Conservation (phyloP, 225 moss, liverwort and hornwort genomes). For the Neckera pumila region DNA sequence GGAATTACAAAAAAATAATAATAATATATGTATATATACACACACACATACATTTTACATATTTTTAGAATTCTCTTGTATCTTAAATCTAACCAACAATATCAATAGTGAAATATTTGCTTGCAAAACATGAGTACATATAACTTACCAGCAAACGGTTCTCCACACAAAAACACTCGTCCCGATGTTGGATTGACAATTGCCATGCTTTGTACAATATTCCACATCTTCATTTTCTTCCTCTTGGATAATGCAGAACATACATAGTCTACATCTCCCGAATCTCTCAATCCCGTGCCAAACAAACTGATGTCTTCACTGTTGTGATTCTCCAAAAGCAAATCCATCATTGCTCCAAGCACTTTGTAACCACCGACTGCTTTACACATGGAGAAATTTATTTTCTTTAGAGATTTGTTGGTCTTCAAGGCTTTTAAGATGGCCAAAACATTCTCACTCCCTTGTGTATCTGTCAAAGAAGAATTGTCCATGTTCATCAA, state of each 20-base stretch:
- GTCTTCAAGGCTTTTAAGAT: not conserved
- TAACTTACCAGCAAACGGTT: too few relatives aligned
- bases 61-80: not conserved
- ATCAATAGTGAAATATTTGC: not conserved
- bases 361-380: not conserved
- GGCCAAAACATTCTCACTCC: not conserved
- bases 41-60: too few relatives aligned
- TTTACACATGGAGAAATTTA: accelerated
- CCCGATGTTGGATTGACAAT: not conserved
- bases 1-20: not conserved
- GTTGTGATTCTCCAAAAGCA: not conserved
- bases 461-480: not conserved
- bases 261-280: not conserved
- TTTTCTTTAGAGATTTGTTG: not conserved
- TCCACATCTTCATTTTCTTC: not conserved
- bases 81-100: too few relatives aligned
- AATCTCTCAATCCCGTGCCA: accelerated
- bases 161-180: too few relatives aligned
- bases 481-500: accelerated
- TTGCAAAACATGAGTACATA: too few relatives aligned
- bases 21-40: too few relatives aligned
- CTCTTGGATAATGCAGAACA: not conserved
- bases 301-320: not conserved
- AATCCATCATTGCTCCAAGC: not conserved
- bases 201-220: not conserved